phyloP scores from a whole-genome alignment of 208 protist species.

The Willaertia magna region DNA sequence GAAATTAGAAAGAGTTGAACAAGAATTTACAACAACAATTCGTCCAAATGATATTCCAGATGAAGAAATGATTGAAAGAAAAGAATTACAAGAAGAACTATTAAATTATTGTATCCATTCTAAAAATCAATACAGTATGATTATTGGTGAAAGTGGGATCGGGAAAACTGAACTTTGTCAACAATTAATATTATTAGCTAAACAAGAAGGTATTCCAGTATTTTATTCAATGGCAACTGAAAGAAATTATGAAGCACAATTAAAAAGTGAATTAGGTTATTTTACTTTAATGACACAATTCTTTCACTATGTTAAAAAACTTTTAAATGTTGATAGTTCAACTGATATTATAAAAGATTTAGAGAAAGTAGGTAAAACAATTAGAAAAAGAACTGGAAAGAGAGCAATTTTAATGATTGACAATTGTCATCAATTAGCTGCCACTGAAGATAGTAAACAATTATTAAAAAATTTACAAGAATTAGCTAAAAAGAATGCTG shows the following conservation, averaged over 20 bases:
- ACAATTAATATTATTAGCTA: not conserved
- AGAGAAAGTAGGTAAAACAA: not conserved
- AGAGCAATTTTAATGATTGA: not conserved
- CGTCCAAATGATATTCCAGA: too few species aligned
- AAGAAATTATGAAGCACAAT: not conserved
- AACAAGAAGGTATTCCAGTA: not conserved
- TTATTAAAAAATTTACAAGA: not conserved
- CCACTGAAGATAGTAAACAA: not conserved
- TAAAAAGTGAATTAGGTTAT: not conserved
- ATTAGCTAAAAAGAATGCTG: not conserved
- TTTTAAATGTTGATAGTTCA: not conserved
- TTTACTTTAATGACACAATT: not conserved
- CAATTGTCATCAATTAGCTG: not conserved
- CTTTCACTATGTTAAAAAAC: not conserved
- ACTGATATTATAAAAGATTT: not conserved
- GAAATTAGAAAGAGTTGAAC: not conserved
- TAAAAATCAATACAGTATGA: not conserved
- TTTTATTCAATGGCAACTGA: not conserved
- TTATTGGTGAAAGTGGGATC: not conserved
- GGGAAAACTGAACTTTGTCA: not conserved
- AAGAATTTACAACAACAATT: not conserved
- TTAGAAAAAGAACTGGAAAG: not conserved
- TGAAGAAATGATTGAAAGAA: not conserved
- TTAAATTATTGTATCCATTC: not conserved
- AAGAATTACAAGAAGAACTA: not conserved